Conservation (phyloP, 2,329 filamentous ascomycete genomes). For the Talaromyces rugulosus region DNA sequence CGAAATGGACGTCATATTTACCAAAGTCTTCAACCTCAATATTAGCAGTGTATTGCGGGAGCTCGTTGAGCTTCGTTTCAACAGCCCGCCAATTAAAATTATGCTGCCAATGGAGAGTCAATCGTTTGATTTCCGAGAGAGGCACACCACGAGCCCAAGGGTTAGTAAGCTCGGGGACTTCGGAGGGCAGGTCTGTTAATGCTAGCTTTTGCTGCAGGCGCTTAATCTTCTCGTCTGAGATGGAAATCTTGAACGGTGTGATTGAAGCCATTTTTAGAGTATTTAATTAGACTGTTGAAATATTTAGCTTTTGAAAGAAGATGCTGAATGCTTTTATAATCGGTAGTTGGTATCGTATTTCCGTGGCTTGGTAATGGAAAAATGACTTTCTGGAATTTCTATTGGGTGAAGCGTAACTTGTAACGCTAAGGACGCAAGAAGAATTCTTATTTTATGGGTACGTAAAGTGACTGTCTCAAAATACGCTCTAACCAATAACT, state of each 20-base stretch:
- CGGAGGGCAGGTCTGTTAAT: constrained; percentile 5
- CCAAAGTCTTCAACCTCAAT: constrained; percentile 1
- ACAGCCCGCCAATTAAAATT: constrained; percentile 3
- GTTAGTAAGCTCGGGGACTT: neutral
- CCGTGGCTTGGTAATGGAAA: neutral
- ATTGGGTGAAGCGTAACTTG: constrained; percentile 4
- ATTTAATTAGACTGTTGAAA: neutral
- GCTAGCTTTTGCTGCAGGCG: constrained; percentile 7
- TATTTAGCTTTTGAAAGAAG: neutral
- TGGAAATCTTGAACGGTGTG: constrained; percentile 1
- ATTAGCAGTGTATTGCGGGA: neutral
- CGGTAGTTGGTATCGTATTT: neutral
- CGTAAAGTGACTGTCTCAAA: neutral
- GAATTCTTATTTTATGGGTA: neutral
- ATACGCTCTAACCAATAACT: neutral
- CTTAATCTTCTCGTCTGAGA: constrained; percentile 2
- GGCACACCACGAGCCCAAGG: constrained; percentile 2
- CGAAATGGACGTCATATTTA: constrained; percentile 1
- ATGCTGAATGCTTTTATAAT: neutral
- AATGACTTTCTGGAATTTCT: neutral
- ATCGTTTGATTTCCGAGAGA: constrained; percentile 2
- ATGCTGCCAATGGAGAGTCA: constrained; percentile 1
- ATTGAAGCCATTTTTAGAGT: constrained; percentile 2
- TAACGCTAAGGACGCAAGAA: neutral
- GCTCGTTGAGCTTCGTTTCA: constrained; percentile 2